Percentiles rank a stretch among this genome's conserved stretches.
Conservation (phyloP, 108 stramenopile genomes). For the Chaetoceros muelleri region DNA sequence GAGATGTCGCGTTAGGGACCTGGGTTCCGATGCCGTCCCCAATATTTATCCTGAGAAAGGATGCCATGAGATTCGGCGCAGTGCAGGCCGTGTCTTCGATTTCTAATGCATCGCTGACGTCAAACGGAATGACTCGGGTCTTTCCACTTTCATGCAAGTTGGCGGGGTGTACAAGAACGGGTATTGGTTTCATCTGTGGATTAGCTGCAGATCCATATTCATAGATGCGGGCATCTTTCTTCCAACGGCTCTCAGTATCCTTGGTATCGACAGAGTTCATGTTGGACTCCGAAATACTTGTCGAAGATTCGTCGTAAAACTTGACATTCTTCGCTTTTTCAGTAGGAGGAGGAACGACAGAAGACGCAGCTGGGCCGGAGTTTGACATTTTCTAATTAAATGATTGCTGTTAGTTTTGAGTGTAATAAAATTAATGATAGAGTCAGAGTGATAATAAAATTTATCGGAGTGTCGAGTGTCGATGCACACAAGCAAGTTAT, state of each 20-base stretch:
- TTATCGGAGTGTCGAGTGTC: not conserved
- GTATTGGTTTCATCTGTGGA: constrained; percentile 1
- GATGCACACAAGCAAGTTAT: not conserved
- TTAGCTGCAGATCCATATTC: constrained; percentile 11
- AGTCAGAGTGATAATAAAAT: no score
- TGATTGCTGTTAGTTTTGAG: no score
- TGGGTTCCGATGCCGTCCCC: constrained; percentile 6
- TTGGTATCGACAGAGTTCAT: not conserved
- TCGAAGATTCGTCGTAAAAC: no score
- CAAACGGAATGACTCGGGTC: constrained; percentile 3
- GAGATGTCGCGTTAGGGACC: constrained; percentile 12
- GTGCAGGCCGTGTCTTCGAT: constrained; percentile 1
- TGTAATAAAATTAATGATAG: no score
- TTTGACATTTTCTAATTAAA: no score
- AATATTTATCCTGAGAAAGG: constrained; percentile 8
- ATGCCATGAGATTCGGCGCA: constrained; percentile 19
- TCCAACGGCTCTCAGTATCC: constrained; percentile 1
- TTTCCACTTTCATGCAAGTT: constrained; percentile 3
- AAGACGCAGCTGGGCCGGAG: no score
- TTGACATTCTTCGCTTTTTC: no score
- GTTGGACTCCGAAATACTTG: no score
- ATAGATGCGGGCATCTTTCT: constrained; percentile 2
- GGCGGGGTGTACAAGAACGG: constrained; percentile 8
- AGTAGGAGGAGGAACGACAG: no score
- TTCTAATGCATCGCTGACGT: not conserved